Conservation (phyloP, 1,284 basidiomycete genomes). For the Microbotryomycetes sp. region DNA sequence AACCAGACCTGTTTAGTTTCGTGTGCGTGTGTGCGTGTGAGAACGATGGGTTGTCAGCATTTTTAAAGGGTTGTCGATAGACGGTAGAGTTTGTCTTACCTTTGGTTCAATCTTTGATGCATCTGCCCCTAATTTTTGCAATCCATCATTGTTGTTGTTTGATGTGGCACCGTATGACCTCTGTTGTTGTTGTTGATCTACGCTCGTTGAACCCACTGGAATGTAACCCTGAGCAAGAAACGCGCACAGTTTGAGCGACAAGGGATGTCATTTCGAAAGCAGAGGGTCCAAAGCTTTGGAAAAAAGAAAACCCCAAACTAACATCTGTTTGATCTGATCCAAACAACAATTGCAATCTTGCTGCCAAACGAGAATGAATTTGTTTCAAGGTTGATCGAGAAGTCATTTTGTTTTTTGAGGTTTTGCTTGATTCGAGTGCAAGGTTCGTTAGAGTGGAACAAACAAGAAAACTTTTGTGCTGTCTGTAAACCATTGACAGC, state of each 20-base stretch:
- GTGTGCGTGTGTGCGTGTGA: background rate
- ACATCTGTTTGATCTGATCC: background rate
- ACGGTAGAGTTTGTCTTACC: slow-evolving; percentile 6
- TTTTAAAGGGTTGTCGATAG: background rate
- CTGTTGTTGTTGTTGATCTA: background rate
- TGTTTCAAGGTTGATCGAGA: background rate
- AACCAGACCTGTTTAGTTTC: slow-evolving; percentile 27
- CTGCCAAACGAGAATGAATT: background rate
- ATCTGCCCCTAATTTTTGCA: slow-evolving; percentile 25
- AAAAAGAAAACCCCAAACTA: background rate
- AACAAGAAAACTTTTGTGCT: too few relatives aligned
- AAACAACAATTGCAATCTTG: background rate
- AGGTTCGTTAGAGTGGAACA: too few relatives aligned
- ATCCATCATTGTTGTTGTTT: slow-evolving; percentile 4
- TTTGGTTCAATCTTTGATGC: slow-evolving; percentile 32
- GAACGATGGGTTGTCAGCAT: background rate
- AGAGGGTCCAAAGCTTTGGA: too few relatives aligned
- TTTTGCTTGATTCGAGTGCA: too few relatives aligned
- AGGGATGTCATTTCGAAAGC: too few relatives aligned
- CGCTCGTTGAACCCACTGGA: background rate
- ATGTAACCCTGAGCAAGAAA: background rate
- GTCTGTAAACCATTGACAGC: too few relatives aligned
- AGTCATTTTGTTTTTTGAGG: background rate
- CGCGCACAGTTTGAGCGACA: too few relatives aligned
- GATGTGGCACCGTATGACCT: background rate